A percentile compares a stretch with the other conserved stretches of the same genome.
These are phyloP conservation scores for Rugonectria rugulosa DNA, from an alignment of 2,329 filamentous ascomycete species.

Conservation along the genomic window DNA sequence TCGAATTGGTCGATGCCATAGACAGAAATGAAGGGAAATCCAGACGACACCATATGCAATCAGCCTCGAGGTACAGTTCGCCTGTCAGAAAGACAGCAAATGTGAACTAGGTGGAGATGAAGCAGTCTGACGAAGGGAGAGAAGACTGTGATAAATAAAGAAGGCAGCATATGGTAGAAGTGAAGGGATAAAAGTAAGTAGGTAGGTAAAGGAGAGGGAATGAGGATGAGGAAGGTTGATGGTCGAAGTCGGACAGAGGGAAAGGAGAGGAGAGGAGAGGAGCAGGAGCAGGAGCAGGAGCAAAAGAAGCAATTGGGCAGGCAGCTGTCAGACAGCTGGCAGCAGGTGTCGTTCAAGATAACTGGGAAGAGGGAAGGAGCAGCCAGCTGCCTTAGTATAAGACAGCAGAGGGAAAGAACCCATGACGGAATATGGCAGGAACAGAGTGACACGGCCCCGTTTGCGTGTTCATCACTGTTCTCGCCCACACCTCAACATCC, in stretches of 20 bases:
- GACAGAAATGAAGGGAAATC: constrained; percentile 13
- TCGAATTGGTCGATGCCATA: constrained; percentile 20
- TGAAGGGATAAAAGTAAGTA: not conserved
- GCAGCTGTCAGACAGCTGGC: constrained; percentile 5
- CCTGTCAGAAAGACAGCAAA: not conserved
- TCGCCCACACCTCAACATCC: constrained; percentile 7
- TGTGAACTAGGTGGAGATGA: not conserved
- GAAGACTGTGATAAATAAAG: not conserved
- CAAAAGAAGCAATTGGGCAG: constrained; percentile 6
- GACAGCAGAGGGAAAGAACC: constrained; percentile 2
- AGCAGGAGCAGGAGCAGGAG: too few relatives aligned
- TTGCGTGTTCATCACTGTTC: constrained; percentile 29
- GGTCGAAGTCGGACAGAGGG: too few relatives aligned
- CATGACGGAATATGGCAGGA: constrained; percentile 10
- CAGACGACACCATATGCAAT: constrained; percentile 22
- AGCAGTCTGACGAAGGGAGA: not conserved
- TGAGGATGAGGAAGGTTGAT: constrained; percentile 1
- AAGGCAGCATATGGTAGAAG: not conserved
- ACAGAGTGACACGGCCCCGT: constrained; percentile 22
- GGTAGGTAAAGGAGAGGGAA: not conserved
- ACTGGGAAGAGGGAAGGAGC: constrained; percentile 16
- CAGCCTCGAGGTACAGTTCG: constrained; percentile 21
- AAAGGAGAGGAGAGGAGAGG: constrained; percentile 6
- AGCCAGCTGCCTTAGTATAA: constrained; percentile 26
- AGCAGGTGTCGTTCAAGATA: constrained; percentile 17